phyloP scores from a whole-genome alignment of 1,139 yeast species.

The Suhomyces ambrosiae region DNA sequence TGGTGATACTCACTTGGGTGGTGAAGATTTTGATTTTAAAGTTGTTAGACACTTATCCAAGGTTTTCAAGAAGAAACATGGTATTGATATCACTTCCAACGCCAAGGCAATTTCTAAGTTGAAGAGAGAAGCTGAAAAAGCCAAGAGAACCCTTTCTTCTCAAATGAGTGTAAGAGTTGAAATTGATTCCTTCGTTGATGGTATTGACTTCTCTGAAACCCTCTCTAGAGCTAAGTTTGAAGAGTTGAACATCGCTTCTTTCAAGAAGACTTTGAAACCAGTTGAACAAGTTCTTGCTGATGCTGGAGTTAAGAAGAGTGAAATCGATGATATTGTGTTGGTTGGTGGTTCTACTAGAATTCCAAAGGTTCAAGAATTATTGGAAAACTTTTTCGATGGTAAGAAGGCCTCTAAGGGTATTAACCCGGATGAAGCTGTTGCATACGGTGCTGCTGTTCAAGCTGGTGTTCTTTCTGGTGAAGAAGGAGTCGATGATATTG shows the following conservation, averaged over 20 bases:
- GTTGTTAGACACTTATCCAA: constrained; percentile 83
- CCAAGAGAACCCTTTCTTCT: constrained; percentile 90
- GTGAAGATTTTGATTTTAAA: constrained; percentile 95
- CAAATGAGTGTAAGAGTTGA: constrained; percentile 90
- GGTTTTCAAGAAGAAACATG: constrained; percentile 86
- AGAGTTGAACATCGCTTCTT: constrained; percentile 83
- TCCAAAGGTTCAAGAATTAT: constrained; percentile 92
- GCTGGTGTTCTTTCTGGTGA: constrained; percentile 92
- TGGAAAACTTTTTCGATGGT: constrained; percentile 86
- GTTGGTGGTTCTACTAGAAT: constrained; percentile 99
- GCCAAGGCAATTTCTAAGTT: constrained; percentile 83
- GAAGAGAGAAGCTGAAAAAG: constrained; percentile 96
- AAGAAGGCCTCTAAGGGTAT: constrained; percentile 95
- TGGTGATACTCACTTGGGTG: constrained; percentile 64
- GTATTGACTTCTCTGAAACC: constrained; percentile 92
- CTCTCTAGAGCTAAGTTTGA: constrained; percentile 94
- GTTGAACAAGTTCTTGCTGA: constrained; percentile 92
- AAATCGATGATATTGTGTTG: constrained; percentile 86
- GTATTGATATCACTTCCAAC: constrained; percentile 72
- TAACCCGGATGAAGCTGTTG: constrained; percentile 80
- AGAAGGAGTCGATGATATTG: constrained; percentile 52
- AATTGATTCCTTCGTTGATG: constrained; percentile 93
- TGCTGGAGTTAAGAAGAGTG: constrained; percentile 79
- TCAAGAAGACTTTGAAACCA: constrained; percentile 89
- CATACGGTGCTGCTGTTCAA: constrained; percentile 66